Conservation (phyloP, 352 stramenopile species). For the Phytophthora sojae region DNA sequence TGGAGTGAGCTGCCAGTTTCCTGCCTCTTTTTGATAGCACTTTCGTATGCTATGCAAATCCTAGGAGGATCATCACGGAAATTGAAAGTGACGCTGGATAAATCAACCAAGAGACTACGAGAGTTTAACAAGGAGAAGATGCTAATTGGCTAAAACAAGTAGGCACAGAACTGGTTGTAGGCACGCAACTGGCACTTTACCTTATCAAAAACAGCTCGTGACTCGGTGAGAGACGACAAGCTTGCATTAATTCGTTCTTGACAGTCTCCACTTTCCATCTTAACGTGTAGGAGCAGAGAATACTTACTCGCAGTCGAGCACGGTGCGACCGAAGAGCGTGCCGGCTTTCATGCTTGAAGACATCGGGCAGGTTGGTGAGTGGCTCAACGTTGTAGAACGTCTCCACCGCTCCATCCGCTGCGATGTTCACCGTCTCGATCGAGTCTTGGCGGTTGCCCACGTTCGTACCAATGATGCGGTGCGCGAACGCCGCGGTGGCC, state of each 20-base stretch:
- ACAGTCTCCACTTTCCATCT: conserved; percentile 5
- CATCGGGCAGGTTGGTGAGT: conserved; percentile 44
- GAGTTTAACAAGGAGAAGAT: too few species aligned
- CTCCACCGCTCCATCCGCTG: conserved; percentile 51
- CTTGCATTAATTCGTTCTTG: background rate
- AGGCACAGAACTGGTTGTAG: too few species aligned
- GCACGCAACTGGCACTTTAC: too few species aligned
- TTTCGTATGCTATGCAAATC: too few species aligned
- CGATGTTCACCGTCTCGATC: conserved; percentile 61
- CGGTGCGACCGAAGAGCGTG: conserved; percentile 48
- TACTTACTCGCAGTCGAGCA: conserved; percentile 57
- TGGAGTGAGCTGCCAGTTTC: too few species aligned
- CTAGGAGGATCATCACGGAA: too few species aligned
- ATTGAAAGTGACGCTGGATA: too few species aligned
- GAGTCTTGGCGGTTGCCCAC: conserved; percentile 66
- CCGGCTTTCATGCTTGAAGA: conserved; percentile 56
- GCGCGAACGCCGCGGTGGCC: conserved; percentile 43
- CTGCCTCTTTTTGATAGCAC: too few species aligned
- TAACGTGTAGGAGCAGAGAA: background rate
- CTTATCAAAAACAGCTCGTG: too few species aligned
- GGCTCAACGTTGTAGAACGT: conserved; percentile 50
- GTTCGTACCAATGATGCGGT: conserved; percentile 57
- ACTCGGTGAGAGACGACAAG: too few species aligned
- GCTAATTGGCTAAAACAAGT: too few species aligned
- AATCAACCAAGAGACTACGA: too few species aligned